Evolutionary conservation across 2,329 filamentous ascomycete genomes (phyloP).

Genomic region (Paecilomyces formosus): DNA sequence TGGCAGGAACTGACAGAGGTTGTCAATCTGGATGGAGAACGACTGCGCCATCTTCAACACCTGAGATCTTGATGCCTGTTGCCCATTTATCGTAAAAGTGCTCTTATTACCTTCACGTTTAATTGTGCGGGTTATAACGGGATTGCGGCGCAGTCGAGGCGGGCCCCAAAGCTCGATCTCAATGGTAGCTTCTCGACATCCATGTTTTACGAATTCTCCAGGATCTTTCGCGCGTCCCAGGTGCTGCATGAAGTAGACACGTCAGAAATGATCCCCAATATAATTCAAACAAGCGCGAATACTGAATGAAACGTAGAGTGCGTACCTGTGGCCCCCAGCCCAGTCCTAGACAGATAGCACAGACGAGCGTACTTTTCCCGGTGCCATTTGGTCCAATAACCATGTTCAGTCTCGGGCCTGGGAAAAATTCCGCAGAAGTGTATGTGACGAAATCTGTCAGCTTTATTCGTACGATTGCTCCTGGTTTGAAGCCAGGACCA

Average conservation of each 20-base stretch:
- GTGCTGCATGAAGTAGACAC: slow-evolving; percentile 39
- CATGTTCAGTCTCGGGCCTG: slow-evolving; percentile 93
- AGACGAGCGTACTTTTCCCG: slow-evolving; percentile 94
- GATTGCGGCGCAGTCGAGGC: slow-evolving; percentile 52
- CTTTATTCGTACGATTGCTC: slow-evolving; percentile 80
- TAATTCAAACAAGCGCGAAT: no score
- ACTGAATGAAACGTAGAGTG: neutral
- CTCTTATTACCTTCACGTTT: slow-evolving; percentile 73
- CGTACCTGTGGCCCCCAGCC: slow-evolving; percentile 65
- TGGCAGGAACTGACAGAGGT: slow-evolving; percentile 92
- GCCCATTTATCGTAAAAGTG: slow-evolving; percentile 70
- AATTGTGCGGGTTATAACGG: slow-evolving; percentile 68
- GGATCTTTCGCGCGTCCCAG: slow-evolving; percentile 79
- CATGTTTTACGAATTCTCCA: slow-evolving; percentile 90
- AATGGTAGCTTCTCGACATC: slow-evolving; percentile 66
- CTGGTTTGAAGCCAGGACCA: slow-evolving; percentile 42
- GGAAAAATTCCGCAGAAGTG: slow-evolving; percentile 80
- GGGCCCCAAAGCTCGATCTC: slow-evolving; percentile 81
- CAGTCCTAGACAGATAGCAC: slow-evolving; percentile 87
- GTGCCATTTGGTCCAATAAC: slow-evolving; percentile 98
- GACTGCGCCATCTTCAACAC: slow-evolving; percentile 61
- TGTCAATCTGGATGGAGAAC: slow-evolving; percentile 91
- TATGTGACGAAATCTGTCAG: slow-evolving; percentile 93
- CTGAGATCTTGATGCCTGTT: slow-evolving; percentile 51
- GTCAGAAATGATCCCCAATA: neutral